Base-by-base conservation (phyloP, 257 asterid genomes). In the Fraxinus quadrangulata region DNA sequence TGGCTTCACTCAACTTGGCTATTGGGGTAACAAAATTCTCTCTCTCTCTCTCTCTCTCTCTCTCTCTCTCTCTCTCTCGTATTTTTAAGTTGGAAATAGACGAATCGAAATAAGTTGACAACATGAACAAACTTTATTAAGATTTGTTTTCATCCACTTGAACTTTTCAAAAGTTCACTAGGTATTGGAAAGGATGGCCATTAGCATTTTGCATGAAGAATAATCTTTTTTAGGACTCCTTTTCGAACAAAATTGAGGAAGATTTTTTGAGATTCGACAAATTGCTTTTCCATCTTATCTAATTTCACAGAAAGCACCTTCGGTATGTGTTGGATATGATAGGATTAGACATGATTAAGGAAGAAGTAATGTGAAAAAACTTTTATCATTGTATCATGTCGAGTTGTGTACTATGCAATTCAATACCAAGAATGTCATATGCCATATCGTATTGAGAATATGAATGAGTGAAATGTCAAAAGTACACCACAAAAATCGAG, bases 1-100 rank as follows among this genome's bases (percentile, higher is more conserved):
- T 94, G 84, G 85, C 92, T 74, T 78, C 97, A 9, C 97, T 94
- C 91, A 92, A 84, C 88, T 82, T 92, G 42, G 98, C 93, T 19
- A 90, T 94, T 82, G 92, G 86, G 96, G 98, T 94, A 89, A 45
- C 14, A 37, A 66, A 61, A 61, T 24, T 61, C 33, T 24, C 17
- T 24, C 68, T 21, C 34, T 24, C 68, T 30, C 31, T 30, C 31
- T 30, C 31, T 30, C 31, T 30, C 31, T n/a, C n/a, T 59, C 31
- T 24, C 33, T 24, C 69, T 23, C 36, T 26, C 69, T 33, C 36
- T 33, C 5, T 33, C 34, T 33, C 34, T 33, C 34, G 0, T 4
- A 4, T 4, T 4, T 33, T 33, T 9, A 40, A 40, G 47, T 11
- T 40, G 16, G 19, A 63, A 24, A 63, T 63, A 24, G 36, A 63